Percentiles rank a stretch among this genome's conserved stretches.
phyloP scores from a whole-genome alignment of 2,329 filamentous ascomycete species.

The Cytospora mali region DNA sequence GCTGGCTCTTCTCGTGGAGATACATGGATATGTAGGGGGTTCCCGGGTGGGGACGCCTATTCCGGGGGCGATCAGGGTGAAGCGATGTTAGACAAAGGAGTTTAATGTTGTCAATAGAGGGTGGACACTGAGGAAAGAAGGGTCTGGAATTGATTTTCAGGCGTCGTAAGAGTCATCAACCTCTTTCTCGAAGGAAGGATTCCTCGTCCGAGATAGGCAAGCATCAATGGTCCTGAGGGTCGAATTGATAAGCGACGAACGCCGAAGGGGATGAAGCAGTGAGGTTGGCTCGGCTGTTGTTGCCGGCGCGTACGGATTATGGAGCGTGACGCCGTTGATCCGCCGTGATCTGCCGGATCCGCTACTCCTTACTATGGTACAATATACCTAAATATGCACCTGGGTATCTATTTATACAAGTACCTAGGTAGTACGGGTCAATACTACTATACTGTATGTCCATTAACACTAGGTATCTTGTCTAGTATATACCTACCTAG shows the following conservation, averaged over 20 bases:
- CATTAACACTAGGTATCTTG: no score
- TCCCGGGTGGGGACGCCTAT: constrained; percentile 9
- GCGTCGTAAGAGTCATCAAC: neutral
- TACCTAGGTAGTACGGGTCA: no score
- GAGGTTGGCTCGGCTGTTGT: neutral
- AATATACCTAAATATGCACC: neutral
- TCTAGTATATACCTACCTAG: no score
- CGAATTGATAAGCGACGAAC: neutral
- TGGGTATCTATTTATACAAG: neutral
- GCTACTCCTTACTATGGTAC: neutral
- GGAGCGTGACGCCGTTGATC: neutral
- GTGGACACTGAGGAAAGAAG: neutral
- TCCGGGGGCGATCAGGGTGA: constrained; percentile 7
- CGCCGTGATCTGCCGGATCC: neutral
- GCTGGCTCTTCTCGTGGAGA: constrained; percentile 23
- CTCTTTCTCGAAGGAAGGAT: neutral
- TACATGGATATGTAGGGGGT: constrained; percentile 12
- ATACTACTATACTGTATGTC: no score
- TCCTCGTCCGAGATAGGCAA: neutral
- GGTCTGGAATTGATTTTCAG: neutral
- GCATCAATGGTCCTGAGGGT: neutral
- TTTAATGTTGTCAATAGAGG: constrained; percentile 20
- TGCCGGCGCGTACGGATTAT: neutral
- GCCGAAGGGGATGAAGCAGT: neutral
- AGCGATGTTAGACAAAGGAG: constrained; percentile 4